A percentile compares a stretch with the other conserved stretches of the same genome.
phyloP scores from a whole-genome alignment of 352 stramenopile species.

The Globisporangium radiosum region DNA sequence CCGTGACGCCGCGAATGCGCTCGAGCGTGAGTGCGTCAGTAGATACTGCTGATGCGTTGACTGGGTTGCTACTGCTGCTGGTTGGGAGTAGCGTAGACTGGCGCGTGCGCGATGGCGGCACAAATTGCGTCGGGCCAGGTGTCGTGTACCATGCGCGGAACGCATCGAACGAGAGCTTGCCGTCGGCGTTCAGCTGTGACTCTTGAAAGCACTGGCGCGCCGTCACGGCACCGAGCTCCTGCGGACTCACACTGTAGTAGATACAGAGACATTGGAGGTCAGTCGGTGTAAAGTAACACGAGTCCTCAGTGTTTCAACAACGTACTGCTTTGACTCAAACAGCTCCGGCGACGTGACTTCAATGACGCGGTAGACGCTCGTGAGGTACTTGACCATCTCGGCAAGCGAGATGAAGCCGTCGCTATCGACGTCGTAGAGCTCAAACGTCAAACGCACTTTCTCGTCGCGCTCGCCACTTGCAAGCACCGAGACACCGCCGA shows the following conservation, averaged over 20 bases:
- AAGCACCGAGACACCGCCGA: constrained; percentile 79
- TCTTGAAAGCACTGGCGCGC: constrained; percentile 74
- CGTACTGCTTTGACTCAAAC: constrained; percentile 65
- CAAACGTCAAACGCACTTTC: constrained; percentile 80
- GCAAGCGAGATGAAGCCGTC: constrained; percentile 78
- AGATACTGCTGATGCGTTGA: neutral
- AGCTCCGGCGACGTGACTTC: constrained; percentile 56
- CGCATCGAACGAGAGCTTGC: constrained; percentile 63
- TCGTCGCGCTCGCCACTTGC: constrained; percentile 73
- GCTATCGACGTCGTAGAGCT: constrained; percentile 79
- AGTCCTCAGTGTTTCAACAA: neutral
- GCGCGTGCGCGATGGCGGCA: neutral
- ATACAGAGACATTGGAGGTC: neutral
- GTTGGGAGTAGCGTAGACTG: neutral
- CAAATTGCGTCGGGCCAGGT: constrained; percentile 42
- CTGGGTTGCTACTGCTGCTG: neutral
- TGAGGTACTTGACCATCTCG: constrained; percentile 87
- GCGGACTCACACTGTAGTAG: constrained; percentile 39
- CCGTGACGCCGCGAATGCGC: constrained; percentile 46
- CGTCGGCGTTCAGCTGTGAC: constrained; percentile 50
- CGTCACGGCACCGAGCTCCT: constrained; percentile 59
- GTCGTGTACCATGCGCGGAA: constrained; percentile 80
- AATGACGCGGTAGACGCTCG: constrained; percentile 79
- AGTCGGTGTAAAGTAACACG: too few species aligned
- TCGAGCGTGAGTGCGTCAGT: constrained; percentile 16